Base-by-base conservation (phyloP, 2,329 filamentous ascomycete genomes). In the Monilinia polystroma region DNA sequence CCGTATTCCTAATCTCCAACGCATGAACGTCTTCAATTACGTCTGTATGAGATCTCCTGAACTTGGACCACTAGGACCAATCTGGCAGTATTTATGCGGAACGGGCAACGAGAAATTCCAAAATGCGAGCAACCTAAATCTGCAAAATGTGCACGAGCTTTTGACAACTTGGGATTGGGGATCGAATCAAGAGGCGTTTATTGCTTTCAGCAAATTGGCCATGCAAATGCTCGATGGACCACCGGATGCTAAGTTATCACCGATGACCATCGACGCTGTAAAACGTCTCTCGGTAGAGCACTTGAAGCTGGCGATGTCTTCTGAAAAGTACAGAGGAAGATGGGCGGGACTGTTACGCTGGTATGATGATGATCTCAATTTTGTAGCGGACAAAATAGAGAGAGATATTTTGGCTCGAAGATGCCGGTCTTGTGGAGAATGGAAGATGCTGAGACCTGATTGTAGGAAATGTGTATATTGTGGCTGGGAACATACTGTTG, bases 1-100 rank as follows among this genome's bases (percentile, higher is more conserved):
- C 18, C 63, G 71, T 3, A 60, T 71, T 49, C 67, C 67, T 0
- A 68, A 69, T 35, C 63, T 72, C 7, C 66, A 74, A 52, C 69
- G 68, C 18, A 73, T 74, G 71, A 73, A 74, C 53, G 56, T 69
- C 3, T 73, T 74, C 59, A 71, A 73, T 38, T 73, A 74, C 41
- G 41, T 70, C 16, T 70, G 67, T 29, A 72, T 74, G 65, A 69
- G 71, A 16, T 67, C 68, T 26, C 72, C 72, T 2, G 51, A 62
- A 10, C 66, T 70, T 10, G 72, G 71, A 5, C 70, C 71, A 12
- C 29, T 70, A 3, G 72, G 71, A 12, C 69, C 72, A 8, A 52
- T 74, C 18, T 73, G 72, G 72, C 70, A 73, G 29, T 72, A 73
- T 43, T 56, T 73, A 1, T 65, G 63, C 52, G 70, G 70, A 12